Evolutionary conservation across 73 alveolate genomes (phyloP), one percentile per base, ranked within the genome.

Genomic region (Paramecium octaurelia): DNA sequence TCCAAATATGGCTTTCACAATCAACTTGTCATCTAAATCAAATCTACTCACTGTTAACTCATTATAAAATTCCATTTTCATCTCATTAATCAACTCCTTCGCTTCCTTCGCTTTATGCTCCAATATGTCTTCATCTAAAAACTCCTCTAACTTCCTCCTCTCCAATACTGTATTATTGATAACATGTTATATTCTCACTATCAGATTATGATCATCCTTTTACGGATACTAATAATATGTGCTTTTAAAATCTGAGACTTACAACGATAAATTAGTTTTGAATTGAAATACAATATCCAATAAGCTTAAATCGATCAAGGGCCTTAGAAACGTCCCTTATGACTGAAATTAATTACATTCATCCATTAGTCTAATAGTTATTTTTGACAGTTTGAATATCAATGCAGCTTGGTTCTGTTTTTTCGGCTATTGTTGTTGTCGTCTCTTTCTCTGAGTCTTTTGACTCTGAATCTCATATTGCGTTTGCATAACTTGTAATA

Each of bases 61-160:
- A 64, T 64, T 64, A 34, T 64, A 64, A 64, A 64, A 64, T 64
- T 64, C 84, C 50, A 64, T 64, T 64, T 64, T 64, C 23, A 64
- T 64, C 12, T 64, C 84, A 31, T 64, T 31, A 64, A 27, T 64
- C 31, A 64, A 34, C 5, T 64, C 84, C 31, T 27, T 64, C n/a
- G 31, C 84, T 64, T 64, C 42, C 21, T 64, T 64, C 4, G 14
- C 42, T 34, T 64, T 64, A n/a, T 31, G 12, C 7, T 64, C 84
- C 42, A 64, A 64, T 11, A 14, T 34, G 31, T 64, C 84, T 34
- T 64, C 84, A 64, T 64, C 84, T 7, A 64, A 64, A 27, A 64
- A 64, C 27, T 64, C 42, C 1, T 64, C 84, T 64, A 64, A 64
- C 7, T 64, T 64, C 14, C 46, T 27, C 11, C 46, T 64, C 0